A percentile compares a stretch with the other conserved stretches of the same genome.
Conservation (phyloP, 805 yeast genomes). For the Monosporozyma unispora region DNA sequence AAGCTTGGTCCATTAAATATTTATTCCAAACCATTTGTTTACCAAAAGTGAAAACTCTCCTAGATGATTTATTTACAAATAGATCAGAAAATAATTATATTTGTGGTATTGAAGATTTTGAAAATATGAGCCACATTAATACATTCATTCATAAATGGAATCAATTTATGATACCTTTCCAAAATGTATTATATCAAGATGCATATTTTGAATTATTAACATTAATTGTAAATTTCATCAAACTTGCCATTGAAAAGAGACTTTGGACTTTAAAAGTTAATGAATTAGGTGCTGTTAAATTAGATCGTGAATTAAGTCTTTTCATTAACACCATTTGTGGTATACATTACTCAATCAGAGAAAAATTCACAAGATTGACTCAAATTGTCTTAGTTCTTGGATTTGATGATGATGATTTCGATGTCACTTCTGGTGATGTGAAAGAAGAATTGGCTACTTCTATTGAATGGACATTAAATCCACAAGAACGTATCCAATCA, state of each 20-base stretch:
- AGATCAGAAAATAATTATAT: conserved; percentile 20
- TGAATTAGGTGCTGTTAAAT: conserved; percentile 71
- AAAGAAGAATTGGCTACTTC: conserved; percentile 35
- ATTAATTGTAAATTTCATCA: conserved; percentile 44
- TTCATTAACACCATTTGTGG: conserved; percentile 69
- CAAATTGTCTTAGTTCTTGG: conserved; percentile 78
- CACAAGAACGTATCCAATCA: conserved; percentile 60
- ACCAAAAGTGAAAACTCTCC: conserved; percentile 34
- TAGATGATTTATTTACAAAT: conserved; percentile 34
- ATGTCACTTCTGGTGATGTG: conserved; percentile 24
- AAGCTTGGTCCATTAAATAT: conserved; percentile 35
- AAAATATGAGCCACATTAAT: conserved; percentile 31
- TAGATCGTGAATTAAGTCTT: conserved; percentile 73
- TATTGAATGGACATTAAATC: conserved; percentile 67
- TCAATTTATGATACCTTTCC: conserved; percentile 53
- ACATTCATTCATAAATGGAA: conserved; percentile 61
- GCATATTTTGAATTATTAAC: conserved; percentile 43
- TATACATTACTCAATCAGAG: conserved; percentile 64
- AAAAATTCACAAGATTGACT: conserved; percentile 69
- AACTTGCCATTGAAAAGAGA: conserved; percentile 53
- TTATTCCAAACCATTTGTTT: conserved; percentile 32
- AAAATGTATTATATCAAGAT: conserved; percentile 44
- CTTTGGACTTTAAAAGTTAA: conserved; percentile 63
- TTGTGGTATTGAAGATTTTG: conserved; percentile 29
- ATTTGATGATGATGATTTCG: conserved; percentile 58